These are phyloP conservation scores for Penicillium sp. DNA, from an alignment of 2,329 filamentous ascomycete genomes.

Conservation along the genomic window DNA sequence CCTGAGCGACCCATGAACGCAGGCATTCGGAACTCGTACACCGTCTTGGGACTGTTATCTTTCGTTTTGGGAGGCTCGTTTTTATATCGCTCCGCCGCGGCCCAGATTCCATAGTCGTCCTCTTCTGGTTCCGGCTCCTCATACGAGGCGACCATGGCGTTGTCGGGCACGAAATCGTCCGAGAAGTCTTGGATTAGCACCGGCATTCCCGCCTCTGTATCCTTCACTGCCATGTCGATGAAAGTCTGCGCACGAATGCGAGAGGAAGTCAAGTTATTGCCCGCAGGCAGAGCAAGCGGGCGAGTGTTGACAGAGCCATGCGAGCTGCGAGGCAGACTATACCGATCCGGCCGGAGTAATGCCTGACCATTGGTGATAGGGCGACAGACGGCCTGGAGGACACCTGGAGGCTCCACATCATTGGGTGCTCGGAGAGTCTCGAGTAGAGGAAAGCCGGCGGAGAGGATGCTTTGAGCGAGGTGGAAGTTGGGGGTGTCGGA, in stretches of 20 bases:
- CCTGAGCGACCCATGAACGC: slow-evolving; percentile 43
- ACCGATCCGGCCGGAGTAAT: slow-evolving; percentile 40
- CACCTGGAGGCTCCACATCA: slow-evolving; percentile 45
- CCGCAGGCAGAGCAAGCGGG: slow-evolving; percentile 41
- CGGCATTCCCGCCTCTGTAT: slow-evolving; percentile 41
- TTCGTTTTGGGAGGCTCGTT: slow-evolving; percentile 18
- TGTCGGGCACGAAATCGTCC: slow-evolving; percentile 37
- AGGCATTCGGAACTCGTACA: slow-evolving; percentile 44
- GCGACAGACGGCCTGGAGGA: slow-evolving; percentile 44
- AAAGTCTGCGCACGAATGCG: slow-evolving; percentile 47
- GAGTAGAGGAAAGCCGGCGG: slow-evolving; percentile 43
- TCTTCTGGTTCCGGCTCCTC: slow-evolving; percentile 34
- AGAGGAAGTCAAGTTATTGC: slow-evolving; percentile 45
- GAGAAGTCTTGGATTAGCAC: slow-evolving; percentile 45
- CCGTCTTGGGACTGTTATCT: slow-evolving; percentile 33
- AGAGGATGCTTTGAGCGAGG: slow-evolving; percentile 45
- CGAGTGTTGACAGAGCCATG: slow-evolving; percentile 42
- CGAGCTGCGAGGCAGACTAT: slow-evolving; percentile 43
- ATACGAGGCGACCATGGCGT: slow-evolving; percentile 27
- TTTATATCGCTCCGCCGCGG: slow-evolving; percentile 24
- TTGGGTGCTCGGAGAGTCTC: slow-evolving; percentile 43
- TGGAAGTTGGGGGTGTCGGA: slow-evolving; percentile 42
- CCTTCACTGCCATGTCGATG: slow-evolving; percentile 44
- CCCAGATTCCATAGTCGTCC: slow-evolving; percentile 34
- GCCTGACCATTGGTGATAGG: slow-evolving; percentile 40